Evolutionary conservation across 2,329 filamentous ascomycete genomes (phyloP).

Genomic region (Aspergillus fumigatiaffinis): DNA sequence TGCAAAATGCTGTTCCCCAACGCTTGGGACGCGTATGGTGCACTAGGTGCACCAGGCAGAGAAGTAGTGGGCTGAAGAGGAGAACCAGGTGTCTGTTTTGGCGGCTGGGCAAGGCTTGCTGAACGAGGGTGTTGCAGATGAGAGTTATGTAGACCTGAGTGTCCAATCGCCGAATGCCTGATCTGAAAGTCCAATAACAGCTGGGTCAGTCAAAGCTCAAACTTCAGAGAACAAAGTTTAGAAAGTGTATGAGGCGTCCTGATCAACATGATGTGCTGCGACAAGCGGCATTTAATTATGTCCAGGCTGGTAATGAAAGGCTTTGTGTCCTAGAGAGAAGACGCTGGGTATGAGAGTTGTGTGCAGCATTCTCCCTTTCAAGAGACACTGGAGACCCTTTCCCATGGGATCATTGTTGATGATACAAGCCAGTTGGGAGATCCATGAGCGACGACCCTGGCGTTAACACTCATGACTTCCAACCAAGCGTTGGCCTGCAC

Average conservation of each 20-base stretch:
- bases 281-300: background rate
- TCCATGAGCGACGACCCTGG: background rate
- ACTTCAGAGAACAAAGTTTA: background rate
- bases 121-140: conserved; percentile 30
- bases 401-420: background rate
- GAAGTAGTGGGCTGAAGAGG: conserved; percentile 55
- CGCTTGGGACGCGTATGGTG: conserved; percentile 29
- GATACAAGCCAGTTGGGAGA: background rate
- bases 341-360: background rate
- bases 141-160: conserved; percentile 27
- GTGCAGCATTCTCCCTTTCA: background rate
- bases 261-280: background rate
- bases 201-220: conserved; percentile 8
- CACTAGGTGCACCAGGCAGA: conserved; percentile 25
- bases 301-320: background rate
- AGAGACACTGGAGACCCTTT: background rate
- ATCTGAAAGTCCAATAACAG: conserved; percentile 17
- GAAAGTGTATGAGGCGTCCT: background rate
- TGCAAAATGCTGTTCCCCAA: conserved; percentile 44
- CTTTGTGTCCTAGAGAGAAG: background rate
- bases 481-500: background rate
- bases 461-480: background rate
- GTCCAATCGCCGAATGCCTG: conserved; percentile 28
- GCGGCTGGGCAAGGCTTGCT: conserved; percentile 23
- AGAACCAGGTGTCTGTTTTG: conserved; percentile 49